These are phyloP conservation scores for Leishmania martiniquensis DNA, from an alignment of 208 protist species.

Conservation along the genomic window DNA sequence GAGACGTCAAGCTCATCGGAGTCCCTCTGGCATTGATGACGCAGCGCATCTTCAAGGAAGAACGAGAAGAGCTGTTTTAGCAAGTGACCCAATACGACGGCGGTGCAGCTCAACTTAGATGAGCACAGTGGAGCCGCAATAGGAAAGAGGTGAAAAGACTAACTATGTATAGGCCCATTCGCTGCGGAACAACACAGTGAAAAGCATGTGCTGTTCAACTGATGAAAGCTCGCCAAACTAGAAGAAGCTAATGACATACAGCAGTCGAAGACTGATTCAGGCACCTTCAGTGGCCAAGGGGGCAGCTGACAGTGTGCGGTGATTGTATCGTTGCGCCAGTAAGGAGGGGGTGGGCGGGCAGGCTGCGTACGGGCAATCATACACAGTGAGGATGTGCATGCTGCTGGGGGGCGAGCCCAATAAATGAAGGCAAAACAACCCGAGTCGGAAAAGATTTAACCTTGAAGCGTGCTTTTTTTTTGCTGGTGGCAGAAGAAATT, in stretches of 20 bases:
- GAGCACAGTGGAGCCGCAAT: neutral
- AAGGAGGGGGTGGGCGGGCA: neutral
- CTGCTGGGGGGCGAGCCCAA: neutral
- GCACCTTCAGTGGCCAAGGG: neutral
- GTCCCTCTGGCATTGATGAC: neutral
- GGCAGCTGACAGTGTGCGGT: neutral
- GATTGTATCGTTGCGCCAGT: neutral
- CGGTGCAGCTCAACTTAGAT: neutral
- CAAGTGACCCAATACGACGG: neutral
- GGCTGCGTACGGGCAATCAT: neutral
- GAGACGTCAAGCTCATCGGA: neutral
- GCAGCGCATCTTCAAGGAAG: neutral
- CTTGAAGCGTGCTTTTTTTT: neutral
- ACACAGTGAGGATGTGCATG: neutral
- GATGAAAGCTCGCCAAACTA: neutral
- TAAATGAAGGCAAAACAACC: neutral
- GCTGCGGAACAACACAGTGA: neutral
- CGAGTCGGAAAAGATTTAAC: neutral
- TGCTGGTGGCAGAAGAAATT: neutral
- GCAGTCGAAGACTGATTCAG: neutral
- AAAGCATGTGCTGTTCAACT: neutral
- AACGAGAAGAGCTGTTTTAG: neutral
- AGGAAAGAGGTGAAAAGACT: neutral
- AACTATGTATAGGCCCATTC: neutral
- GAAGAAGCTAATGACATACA: neutral